These are phyloP conservation scores for Nidula niveotomentosa DNA, from an alignment of 1,284 basidiomycete genomes.

Conservation along the genomic window DNA sequence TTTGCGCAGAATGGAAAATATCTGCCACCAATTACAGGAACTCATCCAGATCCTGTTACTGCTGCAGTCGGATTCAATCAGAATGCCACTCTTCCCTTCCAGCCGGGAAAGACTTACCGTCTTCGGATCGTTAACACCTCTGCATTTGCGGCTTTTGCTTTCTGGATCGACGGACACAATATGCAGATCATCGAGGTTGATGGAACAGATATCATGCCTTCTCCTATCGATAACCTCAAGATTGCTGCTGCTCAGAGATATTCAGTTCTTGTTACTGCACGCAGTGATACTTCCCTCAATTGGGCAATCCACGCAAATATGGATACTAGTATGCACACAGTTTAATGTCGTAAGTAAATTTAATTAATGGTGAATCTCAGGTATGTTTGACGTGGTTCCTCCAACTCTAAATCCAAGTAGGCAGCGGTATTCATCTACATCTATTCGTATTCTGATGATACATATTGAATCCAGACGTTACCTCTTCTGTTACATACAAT, in stretches of 20 bases:
- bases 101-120: constrained; percentile 80
- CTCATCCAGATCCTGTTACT: constrained; percentile 43
- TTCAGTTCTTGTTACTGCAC: constrained; percentile 87
- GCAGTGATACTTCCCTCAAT: constrained; percentile 82
- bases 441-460: not conserved
- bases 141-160: constrained; percentile 74
- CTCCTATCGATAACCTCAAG: constrained; percentile 66
- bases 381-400: constrained; percentile 87
- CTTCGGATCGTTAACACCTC: constrained; percentile 79
- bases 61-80: constrained; percentile 79
- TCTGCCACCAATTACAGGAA: constrained; percentile 57
- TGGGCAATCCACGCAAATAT: constrained; percentile 92
- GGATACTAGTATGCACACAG: constrained; percentile 40
- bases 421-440: constrained; percentile 23
- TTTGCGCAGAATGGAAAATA: constrained; percentile 77
- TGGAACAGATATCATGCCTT: constrained; percentile 82
- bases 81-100: constrained; percentile 83
- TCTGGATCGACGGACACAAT: constrained; percentile 91
- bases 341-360: too few species aligned
- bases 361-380: constrained; percentile 13
- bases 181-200: constrained; percentile 88
- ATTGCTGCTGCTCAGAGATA: constrained; percentile 92
- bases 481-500: constrained; percentile 47
- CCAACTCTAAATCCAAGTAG: constrained; percentile 70
- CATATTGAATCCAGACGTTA: not conserved